These are phyloP conservation scores for Scheffersomyces titani DNA, from an alignment of 1,139 yeast species.

Conservation along the genomic window DNA sequence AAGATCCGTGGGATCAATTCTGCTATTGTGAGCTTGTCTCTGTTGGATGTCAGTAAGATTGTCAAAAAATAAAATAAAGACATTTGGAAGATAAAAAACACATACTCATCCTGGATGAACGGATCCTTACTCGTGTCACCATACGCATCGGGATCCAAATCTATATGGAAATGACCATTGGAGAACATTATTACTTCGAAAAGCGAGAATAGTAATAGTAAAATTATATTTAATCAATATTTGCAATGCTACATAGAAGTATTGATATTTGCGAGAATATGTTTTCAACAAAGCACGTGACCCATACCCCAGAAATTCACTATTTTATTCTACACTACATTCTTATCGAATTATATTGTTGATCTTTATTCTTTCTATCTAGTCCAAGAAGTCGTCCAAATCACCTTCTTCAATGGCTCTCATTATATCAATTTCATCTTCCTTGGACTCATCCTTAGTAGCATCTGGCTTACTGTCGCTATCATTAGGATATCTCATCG, in stretches of 20 bases:
- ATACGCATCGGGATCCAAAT: slow-evolving; percentile 25
- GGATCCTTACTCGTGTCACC: slow-evolving; percentile 37
- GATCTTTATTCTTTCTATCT: slow-evolving; percentile 7
- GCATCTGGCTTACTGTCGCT: slow-evolving; percentile 30
- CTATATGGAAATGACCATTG: slow-evolving; percentile 10
- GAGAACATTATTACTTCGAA: not conserved
- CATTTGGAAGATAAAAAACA: slow-evolving; percentile 5
- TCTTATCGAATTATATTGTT: not conserved
- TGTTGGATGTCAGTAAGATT: slow-evolving; percentile 14
- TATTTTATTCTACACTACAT: not conserved
- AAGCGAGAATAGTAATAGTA: not conserved
- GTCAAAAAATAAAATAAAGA: not conserved
- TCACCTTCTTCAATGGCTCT: slow-evolving; percentile 54
- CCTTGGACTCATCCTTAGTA: slow-evolving; percentile 31
- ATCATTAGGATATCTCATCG: slow-evolving; percentile 85
- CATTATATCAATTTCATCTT: slow-evolving; percentile 47
- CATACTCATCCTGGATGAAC: slow-evolving; percentile 43
- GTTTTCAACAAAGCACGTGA: not conserved
- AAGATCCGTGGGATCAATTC: slow-evolving; percentile 46
- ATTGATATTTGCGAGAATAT: not conserved
- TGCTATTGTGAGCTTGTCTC: slow-evolving; percentile 38
- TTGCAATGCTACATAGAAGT: not conserved
- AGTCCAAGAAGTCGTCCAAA: slow-evolving; percentile 52
- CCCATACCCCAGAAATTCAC: not conserved
- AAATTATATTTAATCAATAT: not conserved